Evolutionary conservation across 1,284 basidiomycete genomes (phyloP), one percentile per base, ranked within the genome.

Genomic region (Ceratobasidium sp.): DNA sequence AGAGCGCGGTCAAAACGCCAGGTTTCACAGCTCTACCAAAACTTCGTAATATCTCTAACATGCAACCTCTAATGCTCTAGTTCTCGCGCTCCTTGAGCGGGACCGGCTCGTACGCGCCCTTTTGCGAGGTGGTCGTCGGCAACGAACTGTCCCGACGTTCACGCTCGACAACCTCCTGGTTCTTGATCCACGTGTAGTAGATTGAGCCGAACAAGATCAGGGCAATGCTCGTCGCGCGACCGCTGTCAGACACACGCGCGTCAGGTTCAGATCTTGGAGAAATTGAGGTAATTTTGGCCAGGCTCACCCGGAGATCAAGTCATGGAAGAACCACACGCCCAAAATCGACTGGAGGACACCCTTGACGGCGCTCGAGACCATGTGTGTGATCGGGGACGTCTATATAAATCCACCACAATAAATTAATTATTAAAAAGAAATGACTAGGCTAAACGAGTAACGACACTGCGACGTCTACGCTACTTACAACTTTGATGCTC

Each of bases 311-410:
- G 90, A 90, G 76, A 95, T 88, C 73, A 90, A 79, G 62, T 95
- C 93, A 27, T 83, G 78, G 83, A 95, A 95, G 19, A 92, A 78
- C 88, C 86, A 90, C 80, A 91, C 85, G 34, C 89, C 92, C 19
- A 95, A 85, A 58, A 93, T 80, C 1, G 92, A 92, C 16, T 89
- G 90, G 0, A 92, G 88, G 31, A 95, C 93, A 31, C 92, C 92
- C 54, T 90, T 90, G 34, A 92, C 91, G 56, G 93, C 93, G 19
- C 92, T 93, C 9, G 92, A 94, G 46, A 95, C 85, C 94, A 95
- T 95, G 81, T 96, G 94, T 1, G 94, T 94, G 80, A 95, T 93
- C n/a, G 94, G 94, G 1, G 93, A 95, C 3, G 94, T 95, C 68
- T 72, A 72, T 14, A 31, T 8, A 43, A 29, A 34, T 29, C 41